A percentile compares a stretch with the other conserved stretches of the same genome.
Conservation (phyloP, 805 yeast species). For the Wickerhamomyces kurtzmanii region DNA sequence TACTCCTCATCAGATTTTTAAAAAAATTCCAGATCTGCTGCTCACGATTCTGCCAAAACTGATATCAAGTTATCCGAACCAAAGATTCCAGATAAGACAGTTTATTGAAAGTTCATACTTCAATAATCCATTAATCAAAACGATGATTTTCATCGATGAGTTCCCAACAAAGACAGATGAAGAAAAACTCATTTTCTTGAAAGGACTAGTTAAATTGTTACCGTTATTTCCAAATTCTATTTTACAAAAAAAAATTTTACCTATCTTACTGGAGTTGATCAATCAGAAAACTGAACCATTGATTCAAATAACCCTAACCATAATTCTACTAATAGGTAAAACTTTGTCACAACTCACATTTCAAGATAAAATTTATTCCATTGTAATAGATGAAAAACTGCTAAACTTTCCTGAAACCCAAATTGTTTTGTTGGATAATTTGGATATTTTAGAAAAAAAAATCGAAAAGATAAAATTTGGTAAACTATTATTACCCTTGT, state of each 20-base stretch:
- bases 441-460: slow-evolving; percentile 35
- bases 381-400: slow-evolving; percentile 21
- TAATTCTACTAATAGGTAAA: slow-evolving; percentile 54
- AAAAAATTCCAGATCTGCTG: slow-evolving; percentile 51
- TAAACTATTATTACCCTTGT: slow-evolving; percentile 33
- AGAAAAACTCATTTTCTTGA: slow-evolving; percentile 62
- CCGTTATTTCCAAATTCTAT: slow-evolving; percentile 49
- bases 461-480: slow-evolving; percentile 44
- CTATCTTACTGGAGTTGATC: slow-evolving; percentile 48
- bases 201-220: slow-evolving; percentile 45
- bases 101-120: slow-evolving; percentile 68
- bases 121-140: slow-evolving; percentile 73
- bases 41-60: slow-evolving; percentile 38
- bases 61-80: slow-evolving; percentile 45
- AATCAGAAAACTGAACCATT: slow-evolving; percentile 28
- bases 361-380: slow-evolving; percentile 54
- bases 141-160: slow-evolving; percentile 75
- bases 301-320: slow-evolving; percentile 37
- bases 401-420: slow-evolving; percentile 29
- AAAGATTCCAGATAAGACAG: slow-evolving; percentile 51
- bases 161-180: slow-evolving; percentile 60
- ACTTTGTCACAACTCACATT: slow-evolving; percentile 70
- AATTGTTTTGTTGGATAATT: slow-evolving; percentile 34
- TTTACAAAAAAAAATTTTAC: slow-evolving; percentile 63
- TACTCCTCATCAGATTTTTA: slow-evolving; percentile 29